These are phyloP conservation scores for Eucalyptus cloeziana DNA, from an alignment of 345 rosid genomes.

Conservation along the genomic window DNA sequence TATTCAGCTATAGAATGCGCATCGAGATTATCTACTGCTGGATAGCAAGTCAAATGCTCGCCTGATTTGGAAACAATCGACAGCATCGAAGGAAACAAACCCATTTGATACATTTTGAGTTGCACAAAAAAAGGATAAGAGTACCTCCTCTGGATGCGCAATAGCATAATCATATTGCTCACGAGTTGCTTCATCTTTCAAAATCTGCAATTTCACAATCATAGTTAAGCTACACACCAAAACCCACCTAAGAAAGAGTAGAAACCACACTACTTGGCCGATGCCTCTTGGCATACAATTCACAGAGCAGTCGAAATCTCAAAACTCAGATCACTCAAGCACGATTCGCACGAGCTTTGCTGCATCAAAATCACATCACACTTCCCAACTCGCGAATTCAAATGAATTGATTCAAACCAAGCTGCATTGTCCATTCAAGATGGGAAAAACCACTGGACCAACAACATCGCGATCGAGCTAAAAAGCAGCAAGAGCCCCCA, in stretches of 20 bases:
- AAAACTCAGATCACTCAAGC: not conserved
- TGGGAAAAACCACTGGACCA: not conserved
- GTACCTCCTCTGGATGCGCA: slow-evolving; percentile 94
- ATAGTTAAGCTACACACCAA: not conserved
- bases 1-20: not conserved
- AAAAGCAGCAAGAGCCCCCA: not conserved
- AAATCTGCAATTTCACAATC: slow-evolving; percentile 37
- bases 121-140: not conserved
- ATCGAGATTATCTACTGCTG: not conserved
- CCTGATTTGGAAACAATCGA: not conserved
- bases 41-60: not conserved
- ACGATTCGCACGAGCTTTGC: not conserved
- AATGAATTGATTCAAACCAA: not conserved
- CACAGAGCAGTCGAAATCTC: not conserved
- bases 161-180: slow-evolving; percentile 90
- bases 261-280: not conserved
- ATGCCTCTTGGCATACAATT: not conserved
- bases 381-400: not conserved
- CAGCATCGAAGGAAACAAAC: not conserved
- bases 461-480: not conserved
- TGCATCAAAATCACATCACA: not conserved
- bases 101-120: not conserved
- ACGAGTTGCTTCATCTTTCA: slow-evolving; percentile 96
- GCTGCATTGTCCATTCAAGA: not conserved
- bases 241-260: not conserved